Base-by-base conservation (phyloP, 805 yeast genomes). In the Komagataella mondaviorum region DNA sequence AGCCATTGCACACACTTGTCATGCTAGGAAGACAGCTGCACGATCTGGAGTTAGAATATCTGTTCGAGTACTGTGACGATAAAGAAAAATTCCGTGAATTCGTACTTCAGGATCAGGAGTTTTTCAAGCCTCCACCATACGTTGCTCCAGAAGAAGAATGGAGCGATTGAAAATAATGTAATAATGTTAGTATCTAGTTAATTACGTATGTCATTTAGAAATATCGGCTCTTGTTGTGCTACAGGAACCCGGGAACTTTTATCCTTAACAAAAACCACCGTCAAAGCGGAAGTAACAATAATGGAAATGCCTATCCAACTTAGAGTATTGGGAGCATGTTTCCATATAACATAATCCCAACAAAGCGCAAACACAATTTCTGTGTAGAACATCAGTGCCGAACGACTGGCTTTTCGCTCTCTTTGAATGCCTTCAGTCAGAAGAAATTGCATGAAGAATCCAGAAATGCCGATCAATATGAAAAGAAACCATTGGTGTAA, bases 21-120 rank as follows among this genome's bases (percentile, higher is more conserved):
- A 82, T 91, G 69, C 73, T 91, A 51, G 99, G 99, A 22, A 79
- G 95, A 76, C 91, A 83, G 69, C 90, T 89, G 22, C 99, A 91
- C 62, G 98, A 91, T 55, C 75, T 91, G 54, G 99, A 91, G 65
- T 67, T 88, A 58, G 96, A 90, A 58, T 91, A 83, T 62, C 69
- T 93, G 63, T 70, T 83, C 54, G 90, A 81, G 59, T 91, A 80
- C 67, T 85, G 85, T 30, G 83, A 79, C 52, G 76, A 88, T 59
- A 68, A 70, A 55, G 78, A 70, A 6, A 69, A 68, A 6, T 80
- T 79, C 62, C 73, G 65, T 55, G 59, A 57, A 14, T 71, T 76
- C 20, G 77, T 81, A 44, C 67, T 64, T 55, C 64, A 58, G 30
- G 81, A 85, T 61, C 90, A 85, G 68, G 86, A 84, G 61, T 77